Base-by-base conservation (phyloP, 352 stramenopile genomes). In the Pilasporangium apinafurcum region DNA sequence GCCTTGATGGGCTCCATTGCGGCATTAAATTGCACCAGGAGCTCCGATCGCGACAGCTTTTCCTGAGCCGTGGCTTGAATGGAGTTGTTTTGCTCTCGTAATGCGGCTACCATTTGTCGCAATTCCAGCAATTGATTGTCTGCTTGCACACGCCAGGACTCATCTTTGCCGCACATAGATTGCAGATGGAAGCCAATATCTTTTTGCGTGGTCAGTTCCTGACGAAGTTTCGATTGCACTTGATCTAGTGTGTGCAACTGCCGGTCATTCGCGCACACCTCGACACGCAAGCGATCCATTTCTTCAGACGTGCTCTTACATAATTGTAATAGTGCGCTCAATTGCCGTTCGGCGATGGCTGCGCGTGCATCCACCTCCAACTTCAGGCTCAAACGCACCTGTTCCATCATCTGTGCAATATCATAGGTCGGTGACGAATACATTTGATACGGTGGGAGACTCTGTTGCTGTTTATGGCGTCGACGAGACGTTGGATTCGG, bases 331-430 rank as follows among this genome's bases (percentile, higher is more conserved):
- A 90, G 53, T 13, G 68, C 72, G 26, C 74, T 86, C n/a, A 92
- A 42, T 52, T 92, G 78, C 1, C 81, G 70, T 59, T 90, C 78
- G 0, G 74, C 74, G 40, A 89, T 85, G 14, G 71, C 78, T 5
- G 76, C 78, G 7, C 76, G 73, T 17, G 76, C 77, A 40, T 90
- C 80, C 25, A 92, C 73, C 60, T 92, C 80, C 30, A 90, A 57
- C 35, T 92, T 89, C 37, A 92, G 59, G 46, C 80, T 92, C 17
- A 87, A 50, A 5, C 77, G 74, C 14, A 92, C 65, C 48, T 88
- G 77, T 51, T 92, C 80, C 72, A 90, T 92, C 77, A 92, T 86
- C 37, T 86, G 73, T 16, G 77, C 69, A 26, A 90, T 56, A 50
- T 92, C 71, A 56, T 90, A 90, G 21, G 69, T 78, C 36, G 68